These are phyloP conservation scores for Styphnolobium japonicum DNA, from an alignment of 306 rosid genomes.

Conservation along the genomic window DNA sequence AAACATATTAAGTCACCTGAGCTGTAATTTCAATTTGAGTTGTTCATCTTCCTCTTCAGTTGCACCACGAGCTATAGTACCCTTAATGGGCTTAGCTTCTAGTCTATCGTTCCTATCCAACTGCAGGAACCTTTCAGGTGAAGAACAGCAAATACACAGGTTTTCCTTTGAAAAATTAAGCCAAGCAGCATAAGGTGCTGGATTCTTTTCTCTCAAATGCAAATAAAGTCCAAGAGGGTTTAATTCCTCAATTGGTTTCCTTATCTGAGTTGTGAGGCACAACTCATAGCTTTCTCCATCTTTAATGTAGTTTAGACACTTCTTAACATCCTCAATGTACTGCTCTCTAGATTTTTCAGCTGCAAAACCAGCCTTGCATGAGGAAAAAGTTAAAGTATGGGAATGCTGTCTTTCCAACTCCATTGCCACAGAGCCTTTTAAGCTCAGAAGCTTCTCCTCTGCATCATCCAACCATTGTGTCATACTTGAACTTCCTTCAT, in stretches of 20 bases:
- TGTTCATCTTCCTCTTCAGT: constrained; percentile 73
- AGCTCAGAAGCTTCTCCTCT: constrained; percentile 64
- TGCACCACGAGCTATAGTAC: constrained; percentile 84
- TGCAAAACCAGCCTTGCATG: constrained; percentile 44
- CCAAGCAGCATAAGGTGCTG: constrained; percentile 99
- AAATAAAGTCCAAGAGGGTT: constrained; percentile 75
- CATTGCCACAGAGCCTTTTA: constrained; percentile 41
- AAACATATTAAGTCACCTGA: constrained; percentile 57
- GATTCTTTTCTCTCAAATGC: constrained; percentile 82
- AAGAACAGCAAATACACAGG: constrained; percentile 81
- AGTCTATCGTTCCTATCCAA: constrained; percentile 66
- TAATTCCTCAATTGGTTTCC: constrained; percentile 53
- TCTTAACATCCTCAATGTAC: constrained; percentile 68
- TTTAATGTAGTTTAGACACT: constrained; percentile 77
- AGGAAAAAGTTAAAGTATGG: constrained; percentile 27
- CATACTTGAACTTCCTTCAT: constrained; percentile 41
- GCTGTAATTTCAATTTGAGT: constrained; percentile 64
- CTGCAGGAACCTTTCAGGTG: constrained; percentile 92
- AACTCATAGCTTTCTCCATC: constrained; percentile 97
- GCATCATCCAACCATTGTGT: constrained; percentile 73
- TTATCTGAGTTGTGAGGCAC: constrained; percentile 92
- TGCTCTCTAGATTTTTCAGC: constrained; percentile 74
- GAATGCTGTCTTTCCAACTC: constrained; percentile 33
- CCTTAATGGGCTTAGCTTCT: constrained; percentile 99
- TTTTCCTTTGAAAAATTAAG: constrained; percentile 80